Evolutionary conservation across 768 basidiomycete species (phyloP).

Genomic region (Tulasnella sp.): DNA sequence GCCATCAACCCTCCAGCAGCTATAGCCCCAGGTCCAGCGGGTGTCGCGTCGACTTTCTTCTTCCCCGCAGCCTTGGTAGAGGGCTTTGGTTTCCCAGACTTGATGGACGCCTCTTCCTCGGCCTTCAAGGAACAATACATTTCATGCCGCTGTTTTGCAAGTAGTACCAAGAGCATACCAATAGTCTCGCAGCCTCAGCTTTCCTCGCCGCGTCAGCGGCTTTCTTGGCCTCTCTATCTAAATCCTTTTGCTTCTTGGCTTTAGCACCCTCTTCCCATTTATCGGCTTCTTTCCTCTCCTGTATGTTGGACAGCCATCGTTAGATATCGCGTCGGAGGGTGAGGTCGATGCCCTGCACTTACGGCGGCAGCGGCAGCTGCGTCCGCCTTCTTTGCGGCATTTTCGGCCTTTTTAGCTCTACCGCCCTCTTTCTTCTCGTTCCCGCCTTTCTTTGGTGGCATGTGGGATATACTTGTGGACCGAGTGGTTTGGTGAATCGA

Average conservation of each 20-base stretch:
- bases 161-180: slow-evolving; percentile 24
- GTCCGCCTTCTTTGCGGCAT: slow-evolving; percentile 68
- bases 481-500: too few relatives aligned
- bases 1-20: slow-evolving; percentile 46
- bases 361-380: slow-evolving; percentile 51
- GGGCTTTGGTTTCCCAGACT: slow-evolving; percentile 43
- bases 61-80: slow-evolving; percentile 52
- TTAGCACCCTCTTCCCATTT: slow-evolving; percentile 61
- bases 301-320: neutral
- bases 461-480: too few relatives aligned
- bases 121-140: slow-evolving; percentile 28
- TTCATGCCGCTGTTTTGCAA: neutral
- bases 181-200: slow-evolving; percentile 68
- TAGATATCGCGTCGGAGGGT: neutral
- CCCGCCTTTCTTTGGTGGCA: slow-evolving; percentile 71
- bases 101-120: slow-evolving; percentile 63
- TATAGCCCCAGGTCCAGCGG: slow-evolving; percentile 76
- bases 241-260: slow-evolving; percentile 46
- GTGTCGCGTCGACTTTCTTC: slow-evolving; percentile 36
- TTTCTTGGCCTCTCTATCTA: slow-evolving; percentile 66
- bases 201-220: slow-evolving; percentile 72
- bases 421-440: slow-evolving; percentile 91
- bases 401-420: slow-evolving; percentile 82
- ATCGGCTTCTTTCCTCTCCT: slow-evolving; percentile 63
- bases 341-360: slow-evolving; percentile 15